Evolutionary conservation across 495 filamentous ascomycete species (phyloP).

Genomic region (Penicillium arizonense): DNA sequence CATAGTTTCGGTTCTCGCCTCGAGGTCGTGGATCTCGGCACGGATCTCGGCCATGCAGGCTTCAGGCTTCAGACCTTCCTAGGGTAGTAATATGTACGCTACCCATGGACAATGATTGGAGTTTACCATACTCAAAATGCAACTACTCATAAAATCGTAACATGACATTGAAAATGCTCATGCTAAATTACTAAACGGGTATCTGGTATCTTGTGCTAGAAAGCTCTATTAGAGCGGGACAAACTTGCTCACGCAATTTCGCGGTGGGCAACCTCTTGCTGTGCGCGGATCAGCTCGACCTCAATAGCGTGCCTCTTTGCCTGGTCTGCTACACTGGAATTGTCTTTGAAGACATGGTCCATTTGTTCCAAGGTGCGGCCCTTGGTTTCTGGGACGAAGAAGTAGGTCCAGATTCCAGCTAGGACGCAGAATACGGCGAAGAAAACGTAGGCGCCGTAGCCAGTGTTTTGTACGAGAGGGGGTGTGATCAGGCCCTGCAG

Average conservation of each 20-base stretch:
- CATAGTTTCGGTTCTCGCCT: too few species aligned
- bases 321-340: slow-evolving; percentile 38
- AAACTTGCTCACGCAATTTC: neutral
- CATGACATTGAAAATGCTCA: neutral
- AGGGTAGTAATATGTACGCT: too few species aligned
- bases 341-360: slow-evolving; percentile 52
- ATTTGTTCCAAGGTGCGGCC: slow-evolving; percentile 59
- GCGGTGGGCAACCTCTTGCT: slow-evolving; percentile 2
- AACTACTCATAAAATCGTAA: neutral
- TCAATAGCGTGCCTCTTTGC: slow-evolving; percentile 39
- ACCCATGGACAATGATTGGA: too few species aligned
- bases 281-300: slow-evolving; percentile 21
- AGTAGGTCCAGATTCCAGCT: slow-evolving; percentile 50
- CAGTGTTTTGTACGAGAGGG: slow-evolving; percentile 52
- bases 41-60: too few species aligned
- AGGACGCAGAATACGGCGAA: slow-evolving; percentile 59
- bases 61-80: too few species aligned
- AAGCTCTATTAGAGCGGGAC: neutral
- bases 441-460: slow-evolving; percentile 55
- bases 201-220: neutral
- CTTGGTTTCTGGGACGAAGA: slow-evolving; percentile 58
- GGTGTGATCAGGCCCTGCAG: slow-evolving; percentile 49
- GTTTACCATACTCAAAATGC: too few species aligned
- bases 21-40: too few species aligned
- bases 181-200: neutral